A percentile compares a stretch with the other conserved stretches of the same genome.
These are phyloP conservation scores for Fraxinus latifolia DNA, from an alignment of 305 asterid genomes.

Conservation along the genomic window DNA sequence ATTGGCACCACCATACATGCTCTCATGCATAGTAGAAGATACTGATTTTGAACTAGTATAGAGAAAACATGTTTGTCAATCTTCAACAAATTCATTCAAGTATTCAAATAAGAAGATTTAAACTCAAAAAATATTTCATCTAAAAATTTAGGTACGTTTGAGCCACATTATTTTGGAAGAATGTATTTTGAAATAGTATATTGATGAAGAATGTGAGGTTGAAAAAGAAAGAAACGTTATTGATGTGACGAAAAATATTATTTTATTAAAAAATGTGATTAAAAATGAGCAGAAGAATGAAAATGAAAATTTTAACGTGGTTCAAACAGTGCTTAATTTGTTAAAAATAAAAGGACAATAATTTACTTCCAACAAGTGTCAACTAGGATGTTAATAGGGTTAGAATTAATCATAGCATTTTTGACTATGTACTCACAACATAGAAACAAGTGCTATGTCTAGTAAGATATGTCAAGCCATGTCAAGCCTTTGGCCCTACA, in stretches of 20 bases:
- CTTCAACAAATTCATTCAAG: not conserved
- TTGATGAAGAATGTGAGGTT: too few relatives aligned
- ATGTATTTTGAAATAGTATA: too few relatives aligned
- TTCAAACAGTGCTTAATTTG: not conserved
- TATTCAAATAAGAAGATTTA: not conserved
- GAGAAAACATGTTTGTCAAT: not conserved
- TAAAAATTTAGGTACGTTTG: not conserved
- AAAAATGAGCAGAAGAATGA: too few relatives aligned
- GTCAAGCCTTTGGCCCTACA: slow-evolving; percentile 29
- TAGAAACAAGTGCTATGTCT: slow-evolving; percentile 34
- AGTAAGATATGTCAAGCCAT: slow-evolving; percentile 31
- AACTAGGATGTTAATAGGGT: not conserved
- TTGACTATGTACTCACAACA: slow-evolving; percentile 27
- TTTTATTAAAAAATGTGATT: too few relatives aligned
- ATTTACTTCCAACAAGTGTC: not conserved
- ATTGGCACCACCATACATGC: slow-evolving; percentile 32
- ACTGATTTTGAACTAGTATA: not conserved
- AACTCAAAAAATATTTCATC: not conserved
- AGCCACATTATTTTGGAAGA: too few relatives aligned
- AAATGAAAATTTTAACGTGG: too few relatives aligned
- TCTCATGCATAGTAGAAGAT: slow-evolving; percentile 5
- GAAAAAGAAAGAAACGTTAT: too few relatives aligned
- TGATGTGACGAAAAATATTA: too few relatives aligned
- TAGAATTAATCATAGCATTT: slow-evolving; percentile 28
- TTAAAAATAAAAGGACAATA: not conserved